phyloP scores from a whole-genome alignment of 768 basidiomycete genomes.

The Fistulinella prunicolor region DNA sequence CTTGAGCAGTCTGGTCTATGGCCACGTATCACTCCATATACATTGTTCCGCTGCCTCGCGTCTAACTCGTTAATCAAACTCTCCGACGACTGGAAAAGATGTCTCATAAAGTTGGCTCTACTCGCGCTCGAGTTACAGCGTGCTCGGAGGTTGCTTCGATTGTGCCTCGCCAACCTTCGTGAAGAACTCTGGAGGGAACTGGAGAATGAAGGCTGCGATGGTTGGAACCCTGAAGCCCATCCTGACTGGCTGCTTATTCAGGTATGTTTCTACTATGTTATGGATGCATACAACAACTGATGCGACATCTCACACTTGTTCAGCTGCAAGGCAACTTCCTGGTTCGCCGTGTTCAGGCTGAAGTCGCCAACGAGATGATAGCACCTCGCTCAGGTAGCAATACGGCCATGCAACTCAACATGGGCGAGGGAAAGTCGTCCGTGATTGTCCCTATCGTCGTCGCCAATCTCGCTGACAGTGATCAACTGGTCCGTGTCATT shows the following conservation, averaged over 20 bases:
- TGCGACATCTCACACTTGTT: not conserved
- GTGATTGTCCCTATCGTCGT: not conserved
- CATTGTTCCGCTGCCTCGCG: slow-evolving; percentile 30
- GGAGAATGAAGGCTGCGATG: not conserved
- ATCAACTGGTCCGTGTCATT: slow-evolving; percentile 12
- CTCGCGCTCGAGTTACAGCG: not conserved
- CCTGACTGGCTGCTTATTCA: not conserved
- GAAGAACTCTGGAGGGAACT: not conserved
- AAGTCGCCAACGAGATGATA: not conserved
- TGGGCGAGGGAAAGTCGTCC: not conserved
- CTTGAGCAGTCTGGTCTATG: slow-evolving; percentile 26
- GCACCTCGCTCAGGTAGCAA: not conserved
- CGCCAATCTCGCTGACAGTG: not conserved
- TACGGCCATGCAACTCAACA: not conserved
- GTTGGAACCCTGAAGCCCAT: not conserved
- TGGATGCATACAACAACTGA: slow-evolving; percentile 21
- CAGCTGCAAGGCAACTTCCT: not conserved
- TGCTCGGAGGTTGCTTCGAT: not conserved
- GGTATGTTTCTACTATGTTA: not conserved
- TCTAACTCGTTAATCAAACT: slow-evolving; percentile 13
- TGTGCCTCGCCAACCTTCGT: not conserved
- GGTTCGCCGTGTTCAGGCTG: not conserved
- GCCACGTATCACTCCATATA: slow-evolving; percentile 1
- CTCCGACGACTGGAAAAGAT: not conserved
- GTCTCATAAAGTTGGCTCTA: not conserved